These are phyloP conservation scores for Pisolithus tinctorius DNA, from an alignment of 768 basidiomycete species.

Conservation along the genomic window DNA sequence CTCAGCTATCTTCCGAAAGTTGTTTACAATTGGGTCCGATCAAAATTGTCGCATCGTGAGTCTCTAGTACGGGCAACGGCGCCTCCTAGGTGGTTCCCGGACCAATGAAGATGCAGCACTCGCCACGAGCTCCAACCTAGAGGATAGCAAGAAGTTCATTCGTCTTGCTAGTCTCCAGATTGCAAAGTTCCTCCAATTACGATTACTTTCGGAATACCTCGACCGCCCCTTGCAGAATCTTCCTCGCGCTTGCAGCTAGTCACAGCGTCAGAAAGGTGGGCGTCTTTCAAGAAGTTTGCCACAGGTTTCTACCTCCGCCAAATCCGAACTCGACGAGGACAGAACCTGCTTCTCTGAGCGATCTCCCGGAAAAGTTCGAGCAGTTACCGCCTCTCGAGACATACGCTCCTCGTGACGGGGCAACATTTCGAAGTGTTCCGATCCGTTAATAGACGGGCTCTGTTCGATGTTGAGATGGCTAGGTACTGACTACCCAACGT, in stretches of 20 bases:
- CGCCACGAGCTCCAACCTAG: not conserved
- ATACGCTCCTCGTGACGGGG: not conserved
- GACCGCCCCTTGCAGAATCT: not conserved
- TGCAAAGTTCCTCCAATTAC: conserved; percentile 1
- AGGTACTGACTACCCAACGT: conserved; percentile 1
- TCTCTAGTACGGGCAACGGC: conserved; percentile 7
- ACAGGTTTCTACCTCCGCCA: not conserved
- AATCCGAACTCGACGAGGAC: not conserved
- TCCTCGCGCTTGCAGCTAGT: not conserved
- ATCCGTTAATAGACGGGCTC: not conserved
- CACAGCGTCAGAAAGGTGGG: not conserved
- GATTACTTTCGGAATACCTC: not conserved
- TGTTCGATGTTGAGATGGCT: conserved; percentile 4
- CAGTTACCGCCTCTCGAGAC: not conserved
- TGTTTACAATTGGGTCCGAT: conserved; percentile 1
- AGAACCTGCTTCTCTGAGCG: not conserved
- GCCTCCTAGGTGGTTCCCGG: not conserved
- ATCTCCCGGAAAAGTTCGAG: not conserved
- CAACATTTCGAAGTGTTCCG: not conserved
- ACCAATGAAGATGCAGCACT: not conserved
- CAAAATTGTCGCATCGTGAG: conserved; percentile 3
- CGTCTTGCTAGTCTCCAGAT: conserved; percentile 2
- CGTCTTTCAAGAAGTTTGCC: not conserved
- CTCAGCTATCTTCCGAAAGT: no score
- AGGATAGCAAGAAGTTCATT: conserved; percentile 1